Conservation (phyloP, 2,329 filamentous ascomycete genomes). For the Colletotrichum siamense region DNA sequence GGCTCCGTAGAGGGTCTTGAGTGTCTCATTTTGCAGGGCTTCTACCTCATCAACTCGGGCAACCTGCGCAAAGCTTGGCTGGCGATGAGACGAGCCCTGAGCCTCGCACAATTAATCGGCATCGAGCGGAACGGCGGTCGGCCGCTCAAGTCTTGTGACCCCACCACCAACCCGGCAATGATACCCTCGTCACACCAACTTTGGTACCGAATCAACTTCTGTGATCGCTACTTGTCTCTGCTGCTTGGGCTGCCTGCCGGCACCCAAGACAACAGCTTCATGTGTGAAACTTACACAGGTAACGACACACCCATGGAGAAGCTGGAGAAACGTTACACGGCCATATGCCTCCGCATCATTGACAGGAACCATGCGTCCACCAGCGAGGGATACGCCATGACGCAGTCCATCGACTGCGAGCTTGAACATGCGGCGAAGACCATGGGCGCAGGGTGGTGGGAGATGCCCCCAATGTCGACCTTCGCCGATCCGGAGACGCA, state of each 20-base stretch:
- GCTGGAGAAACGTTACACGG: conserved; percentile 50
- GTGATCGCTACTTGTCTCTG: conserved; percentile 56
- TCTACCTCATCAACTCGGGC: conserved; percentile 58
- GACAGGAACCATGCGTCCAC: conserved; percentile 47
- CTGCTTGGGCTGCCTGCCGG: conserved; percentile 55
- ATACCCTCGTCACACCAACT: conserved; percentile 28
- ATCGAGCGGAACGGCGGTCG: conserved; percentile 40
- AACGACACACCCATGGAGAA: conserved; percentile 43
- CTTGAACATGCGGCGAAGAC: conserved; percentile 46
- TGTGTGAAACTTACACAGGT: conserved; percentile 29
- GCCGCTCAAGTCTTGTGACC: conserved; percentile 43
- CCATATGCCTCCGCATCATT: conserved; percentile 49
- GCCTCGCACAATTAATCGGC: conserved; percentile 57
- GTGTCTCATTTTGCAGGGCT: conserved; percentile 51
- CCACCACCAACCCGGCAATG: conserved; percentile 33
- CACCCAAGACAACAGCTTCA: conserved; percentile 44
- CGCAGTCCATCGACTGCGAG: conserved; percentile 51
- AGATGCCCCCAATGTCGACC: conserved; percentile 32
- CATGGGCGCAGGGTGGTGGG: conserved; percentile 56
- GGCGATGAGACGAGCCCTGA: conserved; percentile 52
- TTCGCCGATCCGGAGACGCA: conserved; percentile 5
- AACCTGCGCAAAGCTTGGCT: conserved; percentile 62
- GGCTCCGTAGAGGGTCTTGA: conserved; percentile 59
- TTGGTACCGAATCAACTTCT: conserved; percentile 56
- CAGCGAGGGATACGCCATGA: conserved; percentile 43